phyloP scores from a whole-genome alignment of 768 basidiomycete genomes.

The Collybia sp. region DNA sequence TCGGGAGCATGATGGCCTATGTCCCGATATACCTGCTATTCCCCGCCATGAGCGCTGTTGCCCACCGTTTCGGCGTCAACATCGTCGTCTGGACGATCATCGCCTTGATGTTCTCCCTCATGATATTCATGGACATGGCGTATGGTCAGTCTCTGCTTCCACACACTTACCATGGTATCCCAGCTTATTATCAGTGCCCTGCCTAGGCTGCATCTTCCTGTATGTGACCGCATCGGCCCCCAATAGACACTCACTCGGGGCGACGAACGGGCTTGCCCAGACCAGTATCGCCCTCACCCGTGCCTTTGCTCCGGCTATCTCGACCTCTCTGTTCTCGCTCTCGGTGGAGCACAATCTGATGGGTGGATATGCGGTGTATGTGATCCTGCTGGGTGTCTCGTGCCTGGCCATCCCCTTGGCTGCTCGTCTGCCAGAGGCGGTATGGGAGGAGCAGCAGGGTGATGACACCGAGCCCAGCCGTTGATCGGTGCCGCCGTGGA shows the following conservation, averaged over 20 bases:
- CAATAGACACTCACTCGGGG: constrained; percentile 43
- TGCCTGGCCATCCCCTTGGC: constrained; percentile 26
- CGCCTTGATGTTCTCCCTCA: not conserved
- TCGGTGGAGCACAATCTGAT: constrained; percentile 44
- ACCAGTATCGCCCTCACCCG: constrained; percentile 39
- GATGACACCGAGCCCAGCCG: not conserved
- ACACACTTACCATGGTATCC: not conserved
- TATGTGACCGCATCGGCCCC: constrained; percentile 47
- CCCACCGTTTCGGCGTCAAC: not conserved
- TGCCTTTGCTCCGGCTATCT: constrained; percentile 42
- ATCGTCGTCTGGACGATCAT: not conserved
- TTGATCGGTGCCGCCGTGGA: too few species aligned
- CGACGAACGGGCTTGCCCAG: constrained; percentile 46
- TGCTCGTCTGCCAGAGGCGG: constrained; percentile 27
- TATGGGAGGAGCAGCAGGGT: constrained; percentile 23
- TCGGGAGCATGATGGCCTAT: constrained; percentile 27
- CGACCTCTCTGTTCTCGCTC: constrained; percentile 49
- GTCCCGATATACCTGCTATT: constrained; percentile 27
- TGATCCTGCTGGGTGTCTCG: constrained; percentile 27
- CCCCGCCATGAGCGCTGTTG: not conserved
- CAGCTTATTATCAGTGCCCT: not conserved
- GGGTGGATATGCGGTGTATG: constrained; percentile 43
- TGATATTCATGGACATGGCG: not conserved
- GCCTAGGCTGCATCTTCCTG: constrained; percentile 42
- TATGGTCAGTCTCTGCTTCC: not conserved